phyloP scores from a whole-genome alignment of 2,329 filamentous ascomycete species.

The Bipolaris bicolor region DNA sequence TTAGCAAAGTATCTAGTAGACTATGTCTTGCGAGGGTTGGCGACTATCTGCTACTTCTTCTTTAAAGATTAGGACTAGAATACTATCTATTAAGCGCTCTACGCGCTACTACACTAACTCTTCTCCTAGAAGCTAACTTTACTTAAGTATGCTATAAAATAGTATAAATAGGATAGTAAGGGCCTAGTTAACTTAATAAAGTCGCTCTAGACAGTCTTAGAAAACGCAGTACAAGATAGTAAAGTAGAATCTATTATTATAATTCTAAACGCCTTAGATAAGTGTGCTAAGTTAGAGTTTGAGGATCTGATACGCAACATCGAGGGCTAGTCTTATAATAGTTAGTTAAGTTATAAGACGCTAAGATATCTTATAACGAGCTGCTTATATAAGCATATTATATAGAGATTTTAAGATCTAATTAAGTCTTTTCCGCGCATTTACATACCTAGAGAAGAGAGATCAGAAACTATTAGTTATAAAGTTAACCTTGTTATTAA shows the following conservation, averaged over 20 bases:
- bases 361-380: slow-evolving; percentile 26
- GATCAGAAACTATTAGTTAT: slow-evolving; percentile 26
- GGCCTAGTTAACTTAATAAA: slow-evolving; percentile 24
- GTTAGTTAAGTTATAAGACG: slow-evolving; percentile 8
- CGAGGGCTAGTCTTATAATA: slow-evolving; percentile 15
- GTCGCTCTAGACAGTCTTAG: slow-evolving; percentile 24
- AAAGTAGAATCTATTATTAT: slow-evolving; percentile 21
- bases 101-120: slow-evolving; percentile 29
- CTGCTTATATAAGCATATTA: slow-evolving; percentile 26
- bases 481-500: slow-evolving; percentile 25
- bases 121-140: slow-evolving; percentile 23
- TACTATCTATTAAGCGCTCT: slow-evolving; percentile 26
- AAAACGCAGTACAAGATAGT: slow-evolving; percentile 16
- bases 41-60: slow-evolving; percentile 31
- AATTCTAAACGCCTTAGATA: slow-evolving; percentile 26
- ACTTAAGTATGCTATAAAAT: slow-evolving; percentile 23
- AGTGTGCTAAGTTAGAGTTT: slow-evolving; percentile 24
- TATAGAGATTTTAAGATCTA: slow-evolving; percentile 15
- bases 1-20: slow-evolving; percentile 28
- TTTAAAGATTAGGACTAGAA: slow-evolving; percentile 30
- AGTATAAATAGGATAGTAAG: slow-evolving; percentile 18
- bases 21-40: slow-evolving; percentile 18
- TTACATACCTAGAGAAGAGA: slow-evolving; percentile 28
- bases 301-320: slow-evolving; percentile 23
- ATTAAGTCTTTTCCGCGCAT: slow-evolving; percentile 22